These are phyloP conservation scores for Alternaria conjuncta DNA, from an alignment of 2,329 filamentous ascomycete genomes.

Conservation along the genomic window DNA sequence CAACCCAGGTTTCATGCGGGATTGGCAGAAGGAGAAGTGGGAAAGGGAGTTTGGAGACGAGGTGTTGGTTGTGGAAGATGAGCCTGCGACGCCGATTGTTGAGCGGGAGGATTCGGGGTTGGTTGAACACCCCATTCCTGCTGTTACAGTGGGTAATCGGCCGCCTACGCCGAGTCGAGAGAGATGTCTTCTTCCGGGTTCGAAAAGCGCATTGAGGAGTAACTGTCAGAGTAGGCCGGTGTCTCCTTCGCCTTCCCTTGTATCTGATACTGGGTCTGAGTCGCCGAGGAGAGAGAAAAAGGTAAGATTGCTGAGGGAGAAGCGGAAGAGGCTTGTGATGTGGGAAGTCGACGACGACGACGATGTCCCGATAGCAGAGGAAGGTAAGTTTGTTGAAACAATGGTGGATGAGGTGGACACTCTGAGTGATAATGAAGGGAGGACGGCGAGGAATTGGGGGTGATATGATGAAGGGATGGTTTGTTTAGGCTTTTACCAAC, in stretches of 20 bases:
- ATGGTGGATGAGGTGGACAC: not conserved
- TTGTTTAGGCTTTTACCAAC: no score
- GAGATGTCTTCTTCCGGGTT: not conserved
- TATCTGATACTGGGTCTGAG: not conserved
- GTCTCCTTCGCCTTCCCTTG: not conserved
- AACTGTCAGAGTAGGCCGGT: not conserved
- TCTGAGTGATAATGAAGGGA: constrained; percentile 4
- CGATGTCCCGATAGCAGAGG: not conserved
- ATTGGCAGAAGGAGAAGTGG: not conserved
- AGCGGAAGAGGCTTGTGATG: not conserved
- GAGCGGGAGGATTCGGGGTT: not conserved
- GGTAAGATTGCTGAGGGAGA: not conserved
- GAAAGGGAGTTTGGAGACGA: not conserved
- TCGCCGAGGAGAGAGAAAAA: not conserved
- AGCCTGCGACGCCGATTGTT: not conserved
- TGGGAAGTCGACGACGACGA: not conserved
- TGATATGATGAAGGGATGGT: no score
- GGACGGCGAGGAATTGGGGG: not conserved
- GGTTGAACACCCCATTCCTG: not conserved
- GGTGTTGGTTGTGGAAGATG: not conserved
- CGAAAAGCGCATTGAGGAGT: not conserved
- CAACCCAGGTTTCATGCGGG: not conserved
- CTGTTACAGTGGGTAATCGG: not conserved
- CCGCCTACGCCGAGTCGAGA: not conserved
- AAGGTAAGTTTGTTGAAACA: not conserved